Evolutionary conservation across 108 stramenopile species (phyloP).

Genomic region (Nitzschia sp.): DNA sequence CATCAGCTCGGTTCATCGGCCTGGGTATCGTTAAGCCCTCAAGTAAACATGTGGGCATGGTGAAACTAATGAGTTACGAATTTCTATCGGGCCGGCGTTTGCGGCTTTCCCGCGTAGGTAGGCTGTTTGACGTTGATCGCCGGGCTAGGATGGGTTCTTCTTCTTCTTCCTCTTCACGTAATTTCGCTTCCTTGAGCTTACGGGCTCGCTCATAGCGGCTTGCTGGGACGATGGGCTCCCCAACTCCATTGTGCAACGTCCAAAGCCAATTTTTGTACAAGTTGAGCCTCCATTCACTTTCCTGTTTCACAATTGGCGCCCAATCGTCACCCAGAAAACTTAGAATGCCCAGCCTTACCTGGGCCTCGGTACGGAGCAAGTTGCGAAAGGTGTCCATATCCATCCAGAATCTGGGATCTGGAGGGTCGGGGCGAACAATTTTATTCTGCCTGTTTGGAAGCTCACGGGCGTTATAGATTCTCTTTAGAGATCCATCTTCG

Average conservation of each 20-base stretch:
- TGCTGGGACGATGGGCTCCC: constrained; percentile 48
- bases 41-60: no score
- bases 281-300: constrained; percentile 78
- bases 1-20: no score
- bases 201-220: constrained; percentile 32
- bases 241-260: constrained; percentile 68
- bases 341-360: constrained; percentile 56
- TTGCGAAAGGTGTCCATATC: constrained; percentile 77
- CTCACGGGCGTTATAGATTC: constrained; percentile 15
- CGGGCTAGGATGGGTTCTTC: not conserved
- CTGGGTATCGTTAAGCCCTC: no score
- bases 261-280: constrained; percentile 83
- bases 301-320: constrained; percentile 68
- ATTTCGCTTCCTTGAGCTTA: not conserved
- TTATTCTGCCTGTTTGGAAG: not conserved
- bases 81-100: not conserved
- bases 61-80: not conserved
- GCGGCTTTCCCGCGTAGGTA: not conserved
- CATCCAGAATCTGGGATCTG: constrained; percentile 66
- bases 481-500: constrained; percentile 18
- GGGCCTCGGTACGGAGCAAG: constrained; percentile 66
- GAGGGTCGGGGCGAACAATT: constrained; percentile 25
- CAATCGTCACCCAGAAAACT: constrained; percentile 76
- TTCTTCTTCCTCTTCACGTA: not conserved
- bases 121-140: not conserved